Conservation (phyloP, 1,284 basidiomycete species). For the Microbotryum silenes-acaulis region DNA sequence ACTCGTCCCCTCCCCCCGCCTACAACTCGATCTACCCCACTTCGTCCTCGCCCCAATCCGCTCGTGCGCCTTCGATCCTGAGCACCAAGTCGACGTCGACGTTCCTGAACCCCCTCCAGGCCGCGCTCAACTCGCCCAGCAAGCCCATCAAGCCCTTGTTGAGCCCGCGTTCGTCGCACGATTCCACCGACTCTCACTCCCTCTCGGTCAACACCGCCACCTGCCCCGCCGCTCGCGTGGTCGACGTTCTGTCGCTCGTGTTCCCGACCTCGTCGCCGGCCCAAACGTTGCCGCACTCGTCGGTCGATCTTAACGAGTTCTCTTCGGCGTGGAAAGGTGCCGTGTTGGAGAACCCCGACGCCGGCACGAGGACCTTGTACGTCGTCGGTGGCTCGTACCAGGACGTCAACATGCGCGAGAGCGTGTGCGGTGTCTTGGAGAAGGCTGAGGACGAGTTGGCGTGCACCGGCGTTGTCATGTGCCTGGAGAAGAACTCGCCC, state of each 20-base stretch:
- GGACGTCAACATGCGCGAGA: conserved; percentile 27
- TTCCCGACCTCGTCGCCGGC: conserved; percentile 22
- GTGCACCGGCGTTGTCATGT: conserved; percentile 22
- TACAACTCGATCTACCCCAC: conserved; percentile 27
- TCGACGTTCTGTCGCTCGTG: conserved; percentile 17
- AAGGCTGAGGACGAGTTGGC: conserved; percentile 28
- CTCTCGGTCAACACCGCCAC: neutral
- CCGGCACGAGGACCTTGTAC: conserved; percentile 26
- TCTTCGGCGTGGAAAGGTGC: conserved; percentile 18
- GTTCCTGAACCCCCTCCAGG: conserved; percentile 1
- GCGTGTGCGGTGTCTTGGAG: conserved; percentile 22
- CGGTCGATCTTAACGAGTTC: conserved; percentile 23
- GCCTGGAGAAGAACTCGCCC: conserved; percentile 19
- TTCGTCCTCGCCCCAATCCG: conserved; percentile 15
- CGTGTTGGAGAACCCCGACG: conserved; percentile 19
- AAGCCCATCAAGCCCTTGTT: conserved; percentile 13
- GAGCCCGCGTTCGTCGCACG: conserved; percentile 14
- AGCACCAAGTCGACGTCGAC: neutral
- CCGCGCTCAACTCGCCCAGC: neutral
- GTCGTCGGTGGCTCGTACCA: conserved; percentile 15
- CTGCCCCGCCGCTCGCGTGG: neutral
- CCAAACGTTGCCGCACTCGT: conserved; percentile 14
- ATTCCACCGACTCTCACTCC: neutral
- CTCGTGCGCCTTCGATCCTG: conserved; percentile 13
- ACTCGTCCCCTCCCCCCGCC: conserved; percentile 19